These are phyloP conservation scores for Leucaena leucocephala DNA, from an alignment of 306 rosid species.

Conservation along the genomic window DNA sequence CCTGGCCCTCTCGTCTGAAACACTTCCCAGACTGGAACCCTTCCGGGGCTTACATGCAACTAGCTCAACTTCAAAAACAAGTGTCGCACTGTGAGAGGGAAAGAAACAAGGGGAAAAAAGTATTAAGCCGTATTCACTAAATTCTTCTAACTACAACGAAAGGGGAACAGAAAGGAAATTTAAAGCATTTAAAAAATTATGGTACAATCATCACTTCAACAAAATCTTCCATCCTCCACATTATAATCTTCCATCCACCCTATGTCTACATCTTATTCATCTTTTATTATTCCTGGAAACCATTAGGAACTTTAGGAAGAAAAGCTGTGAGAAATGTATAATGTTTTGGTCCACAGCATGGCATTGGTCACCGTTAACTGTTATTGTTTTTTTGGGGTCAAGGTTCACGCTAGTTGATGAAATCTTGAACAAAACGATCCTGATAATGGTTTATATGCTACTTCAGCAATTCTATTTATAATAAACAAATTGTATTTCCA, in stretches of 20 bases:
- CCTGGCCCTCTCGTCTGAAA: constrained; percentile 94
- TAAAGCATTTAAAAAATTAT: neutral
- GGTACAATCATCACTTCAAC: neutral
- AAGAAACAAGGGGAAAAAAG: neutral
- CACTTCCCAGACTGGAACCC: constrained; percentile 84
- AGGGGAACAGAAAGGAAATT: neutral
- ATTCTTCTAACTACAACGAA: neutral
- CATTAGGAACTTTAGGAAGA: neutral
- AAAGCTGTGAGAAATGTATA: neutral
- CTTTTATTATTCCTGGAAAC: neutral
- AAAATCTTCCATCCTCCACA: neutral
- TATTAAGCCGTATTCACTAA: constrained; percentile 9
- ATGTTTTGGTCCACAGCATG: neutral
- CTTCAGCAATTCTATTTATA: neutral
- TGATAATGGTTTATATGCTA: neutral
- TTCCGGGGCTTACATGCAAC: constrained; percentile 89
- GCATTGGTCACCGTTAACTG: neutral
- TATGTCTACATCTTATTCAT: neutral
- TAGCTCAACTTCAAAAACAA: constrained; percentile 88
- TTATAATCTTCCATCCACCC: neutral
- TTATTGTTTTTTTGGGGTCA: neutral
- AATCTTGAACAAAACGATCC: neutral
- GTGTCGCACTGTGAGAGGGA: constrained; percentile 74
- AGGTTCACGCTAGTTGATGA: neutral
- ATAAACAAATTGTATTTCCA: constrained; percentile 3